phyloP scores from a whole-genome alignment of 2,329 filamentous ascomycete genomes.

The Neurospora sp. region DNA sequence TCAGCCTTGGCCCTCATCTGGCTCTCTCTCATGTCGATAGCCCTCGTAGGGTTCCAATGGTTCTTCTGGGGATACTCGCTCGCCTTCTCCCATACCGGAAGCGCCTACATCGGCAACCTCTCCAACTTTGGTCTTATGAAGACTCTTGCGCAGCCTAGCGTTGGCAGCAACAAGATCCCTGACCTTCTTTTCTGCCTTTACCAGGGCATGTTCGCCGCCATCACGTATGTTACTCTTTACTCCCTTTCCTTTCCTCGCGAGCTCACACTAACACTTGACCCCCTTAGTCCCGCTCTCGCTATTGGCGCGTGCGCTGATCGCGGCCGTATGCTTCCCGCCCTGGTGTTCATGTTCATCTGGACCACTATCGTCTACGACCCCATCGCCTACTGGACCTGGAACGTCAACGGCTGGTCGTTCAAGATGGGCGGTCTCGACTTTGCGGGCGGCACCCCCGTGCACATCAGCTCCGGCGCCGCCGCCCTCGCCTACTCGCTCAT shows the following conservation, averaged over 20 bases:
- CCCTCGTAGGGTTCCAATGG: conserved; percentile 80
- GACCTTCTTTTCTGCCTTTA: conserved; percentile 79
- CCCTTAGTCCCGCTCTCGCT: conserved; percentile 41
- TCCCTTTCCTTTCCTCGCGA: not conserved
- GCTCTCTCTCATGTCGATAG: conserved; percentile 72
- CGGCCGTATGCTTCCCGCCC: conserved; percentile 49
- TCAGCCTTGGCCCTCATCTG: conserved; percentile 80
- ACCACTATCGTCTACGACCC: conserved; percentile 62
- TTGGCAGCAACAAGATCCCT: conserved; percentile 61
- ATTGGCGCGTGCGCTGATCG: conserved; percentile 52
- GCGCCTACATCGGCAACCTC: conserved; percentile 68
- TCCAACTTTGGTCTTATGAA: conserved; percentile 73
- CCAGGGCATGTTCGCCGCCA: conserved; percentile 81
- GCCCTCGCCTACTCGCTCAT: conserved; percentile 65
- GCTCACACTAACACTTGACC: conserved; percentile 3
- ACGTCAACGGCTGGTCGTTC: conserved; percentile 60
- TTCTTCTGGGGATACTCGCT: conserved; percentile 93
- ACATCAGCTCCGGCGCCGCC: conserved; percentile 62
- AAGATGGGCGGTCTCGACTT: conserved; percentile 62
- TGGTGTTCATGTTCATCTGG: conserved; percentile 63
- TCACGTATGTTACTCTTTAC: conserved; percentile 54
- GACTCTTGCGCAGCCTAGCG: conserved; percentile 65
- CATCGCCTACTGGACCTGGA: conserved; percentile 72
- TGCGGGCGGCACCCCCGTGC: conserved; percentile 64
- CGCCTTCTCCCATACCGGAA: conserved; percentile 71